A percentile compares a stretch with the other conserved stretches of the same genome.
These are phyloP conservation scores for Yamadazyma songkhlaensis DNA, from an alignment of 1,139 yeast genomes.

Conservation along the genomic window DNA sequence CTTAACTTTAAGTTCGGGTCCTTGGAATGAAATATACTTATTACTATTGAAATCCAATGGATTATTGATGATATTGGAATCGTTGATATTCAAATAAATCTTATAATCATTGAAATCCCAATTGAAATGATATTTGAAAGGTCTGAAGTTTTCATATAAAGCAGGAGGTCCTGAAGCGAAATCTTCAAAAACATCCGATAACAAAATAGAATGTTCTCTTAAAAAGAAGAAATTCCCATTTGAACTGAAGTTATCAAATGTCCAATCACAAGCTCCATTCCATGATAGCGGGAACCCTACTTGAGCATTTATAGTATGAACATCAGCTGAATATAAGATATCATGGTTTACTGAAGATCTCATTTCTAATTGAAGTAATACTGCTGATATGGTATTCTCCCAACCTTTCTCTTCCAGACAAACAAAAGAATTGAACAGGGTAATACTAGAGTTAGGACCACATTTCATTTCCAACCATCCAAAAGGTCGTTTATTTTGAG, in stretches of 20 bases:
- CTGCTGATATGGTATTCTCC: constrained; percentile 48
- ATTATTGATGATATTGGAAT: constrained; percentile 80
- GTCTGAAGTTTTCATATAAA: constrained; percentile 74
- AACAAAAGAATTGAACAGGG: constrained; percentile 48
- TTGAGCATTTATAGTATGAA: constrained; percentile 54
- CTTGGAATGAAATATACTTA: constrained; percentile 70
- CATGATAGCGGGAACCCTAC: constrained; percentile 73
- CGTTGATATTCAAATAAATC: constrained; percentile 76
- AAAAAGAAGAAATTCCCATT: constrained; percentile 62
- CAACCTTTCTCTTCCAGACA: constrained; percentile 57
- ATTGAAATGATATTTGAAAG: constrained; percentile 57
- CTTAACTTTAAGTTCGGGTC: constrained; percentile 51
- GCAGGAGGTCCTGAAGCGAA: constrained; percentile 72
- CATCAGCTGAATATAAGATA: constrained; percentile 60
- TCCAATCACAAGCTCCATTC: constrained; percentile 79
- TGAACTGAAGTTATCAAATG: constrained; percentile 49
- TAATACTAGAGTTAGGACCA: constrained; percentile 49
- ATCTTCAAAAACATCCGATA: constrained; percentile 75
- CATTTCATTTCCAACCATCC: constrained; percentile 88
- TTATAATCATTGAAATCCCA: constrained; percentile 62
- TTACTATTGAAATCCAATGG: constrained; percentile 84
- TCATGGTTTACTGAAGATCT: constrained; percentile 90
- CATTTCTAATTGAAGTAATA: constrained; percentile 59
- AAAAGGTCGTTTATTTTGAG: constrained; percentile 50
- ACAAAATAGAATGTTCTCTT: constrained; percentile 76